Base-by-base conservation (phyloP, 1,139 yeast species). In the Magnusiomyces suaveolens region DNA sequence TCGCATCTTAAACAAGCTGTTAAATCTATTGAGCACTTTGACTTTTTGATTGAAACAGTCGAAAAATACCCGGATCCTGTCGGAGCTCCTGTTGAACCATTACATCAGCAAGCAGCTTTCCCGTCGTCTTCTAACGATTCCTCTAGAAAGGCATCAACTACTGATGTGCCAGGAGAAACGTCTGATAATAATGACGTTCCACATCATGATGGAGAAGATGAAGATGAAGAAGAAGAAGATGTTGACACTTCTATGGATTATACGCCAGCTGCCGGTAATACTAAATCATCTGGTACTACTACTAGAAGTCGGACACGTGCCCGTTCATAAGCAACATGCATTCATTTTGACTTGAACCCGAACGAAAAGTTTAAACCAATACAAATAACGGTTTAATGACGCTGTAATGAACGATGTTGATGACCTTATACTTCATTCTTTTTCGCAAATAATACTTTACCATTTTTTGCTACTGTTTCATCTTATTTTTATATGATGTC, bases 1-100 rank as follows among this genome's bases (percentile, higher is more conserved):
- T 82, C 86, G 46, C 94, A 89, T 62, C 79, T 92, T 58, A 83
- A 88, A 63, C 80, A 83, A 55, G 96, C 97, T 0, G 89, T 92
- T 43, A 80, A 83, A 68, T 78, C 78, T 54, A 88, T 88, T 56
- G 98, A 92, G 68, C 90, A 86, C 67, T 92, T 92, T 71, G 98
- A 92, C 71, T 92, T 92, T 65, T 72, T 88, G 64, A 85, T 84
- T 53, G 95, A 87, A 56, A 78, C 80, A 8, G 84, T 83, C 62
- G 81, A 77, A 53, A 83, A 83, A 70, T 82, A 82, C 57, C 75
- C 75, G 18, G 69, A 70, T 55, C 72, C 72, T 23, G 69, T 70
- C 14, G 57, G 43, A 10, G 43, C 43, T 4, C 18, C 43, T n/a
- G 43, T 12, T 29, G 36, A 29, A 6, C 36, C 36, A 8, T 29